Evolutionary conservation across 257 asterid species (phyloP), one percentile per base, ranked within the genome.

Genomic region (Linaria vulgaris): DNA sequence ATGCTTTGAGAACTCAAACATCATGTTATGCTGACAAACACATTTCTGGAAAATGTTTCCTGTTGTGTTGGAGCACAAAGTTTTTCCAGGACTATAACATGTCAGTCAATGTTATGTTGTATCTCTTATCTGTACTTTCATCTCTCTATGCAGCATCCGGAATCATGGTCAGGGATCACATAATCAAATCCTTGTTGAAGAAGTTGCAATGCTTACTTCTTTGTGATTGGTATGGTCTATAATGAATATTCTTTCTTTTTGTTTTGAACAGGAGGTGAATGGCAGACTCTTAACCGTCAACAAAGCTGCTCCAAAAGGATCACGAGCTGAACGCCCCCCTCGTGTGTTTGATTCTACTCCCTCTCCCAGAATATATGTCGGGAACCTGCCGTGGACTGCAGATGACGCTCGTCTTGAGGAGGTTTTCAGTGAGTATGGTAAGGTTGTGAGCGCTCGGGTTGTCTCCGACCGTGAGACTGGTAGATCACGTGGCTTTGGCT

Each of bases 401-500:
- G 96, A 90, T 59, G 69, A 76, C 69, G 74, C 72, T 31, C 86
- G 82, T 44, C 81, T 90, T 13, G 81, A 80, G 75, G 83, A 85
- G 70, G 38, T 85, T 20, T 90, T 90, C 73, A 90, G 96, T 45
- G 91, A 85, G 69, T 88, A 87, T 44, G 95, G 96, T 27, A 90
- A 87, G 70, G 97, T 90, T 45, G 64, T 74, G 4, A 78, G 63
- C 66, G 96, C 97, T 22, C 75, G 81, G 56, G 96, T 90, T 23
- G 84, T 90, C 38, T 78, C 27, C 45, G 95, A 87, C 50, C 65
- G 85, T 46, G 90, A 85, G 38, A 73, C 72, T 49, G 95, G 91
- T 1, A 62, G 96, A 16, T 90, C 97, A 1, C 86, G 96, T 38
- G 97, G 97, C 23, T 90, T 90, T 63, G 97, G 97, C 21, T 90